Evolutionary conservation across 768 basidiomycete species (phyloP), one percentile per base, ranked within the genome.

Genomic region (Pseudohyphozyma bogoriensis): DNA sequence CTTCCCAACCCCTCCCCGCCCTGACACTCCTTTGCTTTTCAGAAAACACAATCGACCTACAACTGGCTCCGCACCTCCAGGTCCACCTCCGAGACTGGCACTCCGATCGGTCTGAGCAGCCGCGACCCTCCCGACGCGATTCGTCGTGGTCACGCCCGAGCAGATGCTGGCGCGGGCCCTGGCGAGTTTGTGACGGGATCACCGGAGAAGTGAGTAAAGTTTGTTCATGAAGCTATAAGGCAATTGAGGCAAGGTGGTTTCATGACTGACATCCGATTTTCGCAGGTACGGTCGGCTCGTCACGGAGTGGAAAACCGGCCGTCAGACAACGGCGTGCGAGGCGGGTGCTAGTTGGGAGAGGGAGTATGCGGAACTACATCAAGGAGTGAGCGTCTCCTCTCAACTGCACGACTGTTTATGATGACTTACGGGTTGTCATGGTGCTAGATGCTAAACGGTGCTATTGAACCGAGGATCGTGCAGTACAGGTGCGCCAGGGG

Each of bases 211-310:
- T 62, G 51, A 31, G 60, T 39, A 24, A n/a, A 6, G 5, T n/a
- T 42, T n/a, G 37, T 20, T 39, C 11, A 39, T 39, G 37, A 39
- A 39, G 11, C 11, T 10, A 39, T 10, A 39, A 11, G 37, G 37
- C 11, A 20, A 39, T 11, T 10, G 12, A 18, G 40, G n/a, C n/a
- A n/a, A 42, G 42, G 26, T n/a, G 12, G 2, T n/a, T n/a, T n/a
- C n/a, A n/a, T n/a, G n/a, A n/a, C n/a, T n/a, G n/a, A n/a, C n/a
- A n/a, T n/a, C n/a, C n/a, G n/a, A n/a, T n/a, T 9, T 24, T 4
- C 20, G 42, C 56, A 63, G 62, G 42, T 64, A 64, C 40, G 12
- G 36, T 24, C 58, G 60, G 29, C 55, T 64, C 12, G 50, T 64
- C 4, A 13, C 56, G 32, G 63, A 64, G 33, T 64, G 63, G 63